Base-by-base conservation (phyloP, 352 stramenopile species). In the Pythium folliculosum region DNA sequence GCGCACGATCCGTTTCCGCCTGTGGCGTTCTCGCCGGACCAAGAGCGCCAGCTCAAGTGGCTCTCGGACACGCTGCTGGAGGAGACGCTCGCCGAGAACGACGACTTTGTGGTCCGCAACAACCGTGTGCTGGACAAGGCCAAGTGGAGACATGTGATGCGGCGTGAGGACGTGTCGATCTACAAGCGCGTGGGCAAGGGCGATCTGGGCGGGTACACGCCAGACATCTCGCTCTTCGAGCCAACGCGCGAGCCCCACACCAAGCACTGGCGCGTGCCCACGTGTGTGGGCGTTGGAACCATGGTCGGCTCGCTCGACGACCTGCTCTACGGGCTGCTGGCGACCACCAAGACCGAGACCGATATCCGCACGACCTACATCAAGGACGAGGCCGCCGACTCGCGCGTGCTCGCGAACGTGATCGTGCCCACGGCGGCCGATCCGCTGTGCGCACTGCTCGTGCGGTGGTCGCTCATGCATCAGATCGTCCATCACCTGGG, bases 1-100 rank as follows among this genome's bases (percentile, higher is more conserved):
- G 67, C 71, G 45, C 77, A 80, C 63, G 82, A 78, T 38, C 54
- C 80, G 30, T 87, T 89, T 60, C 72, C 75, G n/a, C 72, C 78
- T 21, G 55, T 89, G 35, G 69, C 77, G 67, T 71, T 89, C 5
- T 72, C 71, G 38, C 23, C 1, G 6, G 22, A 67, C 49, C 49
- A 67, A 19, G 50, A 60, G 38, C 23, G 38, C 21, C 38, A 64
- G 38, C 54, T 58, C 27, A 54, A 77, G 43, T 69, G 50, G 32
- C 58, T 65, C 48, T 56, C 65, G n/a, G 25, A 65, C 14, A 40
- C 32, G 7, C 30, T 72, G 2, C 27, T 75, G 5, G 53, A 72
- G n/a, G 50, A 51, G 25, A 66, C 65, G 19, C 30, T 72, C 38
- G 50, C 43, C 19, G 40, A 72, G 23, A 66, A 72, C 22, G 60